Evolutionary conservation across 768 basidiomycete genomes (phyloP).

Genomic region (Udeniomyces megalosporus): DNA sequence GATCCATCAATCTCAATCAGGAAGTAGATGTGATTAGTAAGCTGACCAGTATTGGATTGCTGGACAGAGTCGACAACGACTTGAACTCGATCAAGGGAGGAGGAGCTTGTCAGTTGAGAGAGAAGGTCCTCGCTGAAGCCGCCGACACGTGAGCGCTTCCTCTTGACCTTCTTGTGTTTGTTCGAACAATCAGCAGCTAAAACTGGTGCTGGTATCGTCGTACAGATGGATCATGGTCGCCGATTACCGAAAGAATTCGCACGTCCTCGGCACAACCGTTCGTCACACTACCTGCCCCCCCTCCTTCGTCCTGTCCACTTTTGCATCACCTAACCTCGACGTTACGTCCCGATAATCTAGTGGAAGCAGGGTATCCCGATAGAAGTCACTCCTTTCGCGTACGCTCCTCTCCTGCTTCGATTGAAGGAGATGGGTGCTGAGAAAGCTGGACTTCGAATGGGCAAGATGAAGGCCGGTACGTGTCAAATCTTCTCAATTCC

Average conservation of each 20-base stretch:
- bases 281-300: constrained; percentile 25
- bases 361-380: constrained; percentile 81
- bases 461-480: constrained; percentile 38
- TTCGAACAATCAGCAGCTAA: too few species aligned
- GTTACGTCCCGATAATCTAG: too few species aligned
- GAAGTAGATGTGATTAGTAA: too few species aligned
- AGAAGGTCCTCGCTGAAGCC: constrained; percentile 95
- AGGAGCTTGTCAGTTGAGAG: constrained; percentile 60
- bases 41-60: background rate
- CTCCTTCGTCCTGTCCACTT: background rate
- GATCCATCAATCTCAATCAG: background rate
- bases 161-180: constrained; percentile 1
- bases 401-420: constrained; percentile 36
- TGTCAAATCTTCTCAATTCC: background rate
- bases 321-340: background rate
- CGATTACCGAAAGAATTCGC: constrained; percentile 85
- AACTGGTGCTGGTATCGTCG: background rate
- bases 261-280: constrained; percentile 65
- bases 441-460: constrained; percentile 71
- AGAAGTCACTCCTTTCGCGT: constrained; percentile 93
- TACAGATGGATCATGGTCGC: constrained; percentile 74
- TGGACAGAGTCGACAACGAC: constrained; percentile 57
- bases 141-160: constrained; percentile 50
- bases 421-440: constrained; percentile 24
- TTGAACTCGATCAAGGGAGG: constrained; percentile 85